Conservation (phyloP, 1,284 basidiomycete species). For the Coniferiporia sulphurascens region DNA sequence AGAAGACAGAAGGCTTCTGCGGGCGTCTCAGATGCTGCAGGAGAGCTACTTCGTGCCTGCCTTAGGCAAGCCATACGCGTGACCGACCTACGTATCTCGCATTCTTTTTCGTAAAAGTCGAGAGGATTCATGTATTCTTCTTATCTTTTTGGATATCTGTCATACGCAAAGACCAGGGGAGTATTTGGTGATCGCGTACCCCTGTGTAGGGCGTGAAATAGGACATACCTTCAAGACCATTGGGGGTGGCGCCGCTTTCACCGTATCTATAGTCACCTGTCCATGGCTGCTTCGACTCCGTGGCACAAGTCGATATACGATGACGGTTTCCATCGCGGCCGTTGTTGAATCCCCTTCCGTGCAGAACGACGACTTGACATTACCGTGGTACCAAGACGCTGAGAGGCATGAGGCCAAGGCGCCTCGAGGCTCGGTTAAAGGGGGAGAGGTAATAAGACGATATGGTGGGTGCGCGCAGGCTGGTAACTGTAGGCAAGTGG, state of each 20-base stretch:
- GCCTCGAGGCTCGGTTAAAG: too few species aligned
- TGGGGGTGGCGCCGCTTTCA: slow-evolving; percentile 87
- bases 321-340: slow-evolving; percentile 58
- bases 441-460: too few species aligned
- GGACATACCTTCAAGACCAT: slow-evolving; percentile 88
- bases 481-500: too few species aligned
- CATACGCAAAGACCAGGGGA: too few species aligned
- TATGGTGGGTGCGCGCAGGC: too few species aligned
- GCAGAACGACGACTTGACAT: slow-evolving; percentile 92
- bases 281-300: slow-evolving; percentile 68
- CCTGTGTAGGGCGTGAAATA: too few species aligned
- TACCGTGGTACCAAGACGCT: slow-evolving; percentile 67
- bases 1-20: background rate
- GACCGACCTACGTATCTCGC: too few species aligned
- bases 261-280: slow-evolving; percentile 61
- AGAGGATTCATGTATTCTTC: too few species aligned
- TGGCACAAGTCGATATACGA: slow-evolving; percentile 54
- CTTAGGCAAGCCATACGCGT: background rate
- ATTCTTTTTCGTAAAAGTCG: too few species aligned
- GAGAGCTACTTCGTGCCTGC: slow-evolving; percentile 10
- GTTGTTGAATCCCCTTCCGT: slow-evolving; percentile 83
- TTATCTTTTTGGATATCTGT: too few species aligned
- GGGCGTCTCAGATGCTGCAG: slow-evolving; percentile 3
- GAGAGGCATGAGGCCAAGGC: too few species aligned
- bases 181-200: too few species aligned